phyloP scores from a whole-genome alignment of 257 asterid species.

The Capsicum rhomboideum region DNA sequence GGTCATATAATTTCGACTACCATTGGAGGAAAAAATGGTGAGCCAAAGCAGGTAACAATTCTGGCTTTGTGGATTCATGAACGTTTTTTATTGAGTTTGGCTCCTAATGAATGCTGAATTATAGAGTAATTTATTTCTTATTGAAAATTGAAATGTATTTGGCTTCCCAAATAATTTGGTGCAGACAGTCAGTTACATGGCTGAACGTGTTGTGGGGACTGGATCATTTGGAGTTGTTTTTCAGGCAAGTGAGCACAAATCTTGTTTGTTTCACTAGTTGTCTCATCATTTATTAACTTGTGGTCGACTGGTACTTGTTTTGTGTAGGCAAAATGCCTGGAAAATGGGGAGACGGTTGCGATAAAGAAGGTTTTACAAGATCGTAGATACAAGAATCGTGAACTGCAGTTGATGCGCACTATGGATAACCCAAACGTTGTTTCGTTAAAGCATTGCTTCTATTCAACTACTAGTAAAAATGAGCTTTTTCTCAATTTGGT shows the following conservation, averaged over 20 bases:
- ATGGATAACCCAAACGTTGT: slow-evolving; percentile 95
- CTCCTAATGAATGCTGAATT: neutral
- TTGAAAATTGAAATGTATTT: neutral
- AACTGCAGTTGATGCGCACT: slow-evolving; percentile 84
- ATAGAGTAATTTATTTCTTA: neutral
- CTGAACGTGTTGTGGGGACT: slow-evolving; percentile 52
- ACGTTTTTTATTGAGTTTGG: neutral
- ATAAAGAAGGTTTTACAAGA: slow-evolving; percentile 94
- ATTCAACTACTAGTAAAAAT: slow-evolving; percentile 72
- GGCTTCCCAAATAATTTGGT: neutral
- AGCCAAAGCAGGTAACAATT: slow-evolving; percentile 76
- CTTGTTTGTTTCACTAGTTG: neutral
- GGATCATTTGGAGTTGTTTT: slow-evolving; percentile 50
- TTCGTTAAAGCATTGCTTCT: slow-evolving; percentile 85
- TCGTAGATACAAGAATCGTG: slow-evolving; percentile 87
- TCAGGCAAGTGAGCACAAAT: slow-evolving; percentile 8
- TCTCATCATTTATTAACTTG: neutral
- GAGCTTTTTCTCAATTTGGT: slow-evolving; percentile 92
- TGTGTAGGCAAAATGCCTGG: slow-evolving; percentile 82
- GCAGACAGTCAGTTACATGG: slow-evolving; percentile 57
- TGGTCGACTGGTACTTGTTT: neutral
- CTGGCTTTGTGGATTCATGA: neutral
- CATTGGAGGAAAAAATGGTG: slow-evolving; percentile 92
- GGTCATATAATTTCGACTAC: slow-evolving; percentile 91
- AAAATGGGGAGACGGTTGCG: slow-evolving; percentile 95